phyloP scores from a whole-genome alignment of 2,329 filamentous ascomycete species.

The Sporothrix brasiliensis region DNA sequence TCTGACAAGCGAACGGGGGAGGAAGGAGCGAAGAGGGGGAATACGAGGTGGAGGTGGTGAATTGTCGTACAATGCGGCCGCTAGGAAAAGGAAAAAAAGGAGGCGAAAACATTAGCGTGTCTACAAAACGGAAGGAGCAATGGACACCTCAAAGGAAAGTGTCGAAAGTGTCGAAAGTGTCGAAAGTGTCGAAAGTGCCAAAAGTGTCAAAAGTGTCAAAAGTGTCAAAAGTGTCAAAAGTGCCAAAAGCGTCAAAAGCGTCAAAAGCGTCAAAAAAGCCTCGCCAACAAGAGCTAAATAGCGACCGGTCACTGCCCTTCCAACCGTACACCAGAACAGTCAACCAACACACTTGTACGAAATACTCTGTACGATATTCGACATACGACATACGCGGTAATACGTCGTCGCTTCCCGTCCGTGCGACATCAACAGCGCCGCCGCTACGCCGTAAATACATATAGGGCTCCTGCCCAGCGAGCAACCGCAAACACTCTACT shows the following conservation, averaged over 20 bases:
- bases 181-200: background rate
- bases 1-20: conserved; percentile 5
- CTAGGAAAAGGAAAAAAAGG: background rate
- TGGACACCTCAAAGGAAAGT: background rate
- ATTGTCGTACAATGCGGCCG: conserved; percentile 27
- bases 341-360: background rate
- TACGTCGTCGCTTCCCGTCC: conserved; percentile 14
- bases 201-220: background rate
- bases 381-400: background rate
- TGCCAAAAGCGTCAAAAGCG: background rate
- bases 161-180: background rate
- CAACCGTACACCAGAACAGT: background rate
- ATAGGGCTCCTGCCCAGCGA: conserved; percentile 1
- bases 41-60: conserved; percentile 30
- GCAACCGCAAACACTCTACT: background rate
- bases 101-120: background rate
- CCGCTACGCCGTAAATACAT: background rate
- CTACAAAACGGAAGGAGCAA: conserved; percentile 13
- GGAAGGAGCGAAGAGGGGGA: conserved; percentile 22
- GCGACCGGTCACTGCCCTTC: conserved; percentile 16
- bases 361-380: too few relatives aligned
- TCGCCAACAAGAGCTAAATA: background rate
- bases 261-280: background rate
- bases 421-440: conserved; percentile 22
- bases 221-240: background rate